Conservation (phyloP, 2,329 filamentous ascomycete species). For the Whalleya microplaca region DNA sequence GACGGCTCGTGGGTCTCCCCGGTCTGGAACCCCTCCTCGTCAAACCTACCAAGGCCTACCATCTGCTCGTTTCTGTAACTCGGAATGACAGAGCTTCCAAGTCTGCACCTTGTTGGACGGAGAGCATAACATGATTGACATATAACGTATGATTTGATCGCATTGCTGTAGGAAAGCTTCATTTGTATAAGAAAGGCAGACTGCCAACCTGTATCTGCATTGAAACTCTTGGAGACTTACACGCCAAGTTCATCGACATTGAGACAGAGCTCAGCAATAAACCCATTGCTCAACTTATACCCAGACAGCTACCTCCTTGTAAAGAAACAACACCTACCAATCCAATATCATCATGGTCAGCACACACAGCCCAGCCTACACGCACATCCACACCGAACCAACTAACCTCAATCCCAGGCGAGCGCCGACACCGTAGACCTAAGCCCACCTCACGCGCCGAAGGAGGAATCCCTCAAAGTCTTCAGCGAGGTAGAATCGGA, state of each 20-base stretch:
- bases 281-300: too few relatives aligned
- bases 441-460: constrained; percentile 51
- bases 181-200: not conserved
- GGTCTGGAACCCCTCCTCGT: not conserved
- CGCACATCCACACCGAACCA: not conserved
- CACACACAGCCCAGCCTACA: not conserved
- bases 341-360: not conserved
- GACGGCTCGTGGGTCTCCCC: constrained; percentile 4
- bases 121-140: not conserved
- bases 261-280: too few relatives aligned
- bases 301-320: too few relatives aligned
- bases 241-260: too few relatives aligned
- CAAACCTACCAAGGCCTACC: not conserved
- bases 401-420: constrained; percentile 40
- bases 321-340: too few relatives aligned
- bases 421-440: constrained; percentile 58
- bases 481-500: constrained; percentile 54
- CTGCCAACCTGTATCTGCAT: not conserved
- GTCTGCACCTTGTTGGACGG: not conserved
- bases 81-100: not conserved
- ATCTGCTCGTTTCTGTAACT: not conserved
- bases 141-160: not conserved
- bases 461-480: constrained; percentile 53
- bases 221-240: not conserved
- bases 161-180: not conserved